Evolutionary conservation across 176 grass and related monocot genomes (phyloP).

Genomic region (Cymbopogon citratus): DNA sequence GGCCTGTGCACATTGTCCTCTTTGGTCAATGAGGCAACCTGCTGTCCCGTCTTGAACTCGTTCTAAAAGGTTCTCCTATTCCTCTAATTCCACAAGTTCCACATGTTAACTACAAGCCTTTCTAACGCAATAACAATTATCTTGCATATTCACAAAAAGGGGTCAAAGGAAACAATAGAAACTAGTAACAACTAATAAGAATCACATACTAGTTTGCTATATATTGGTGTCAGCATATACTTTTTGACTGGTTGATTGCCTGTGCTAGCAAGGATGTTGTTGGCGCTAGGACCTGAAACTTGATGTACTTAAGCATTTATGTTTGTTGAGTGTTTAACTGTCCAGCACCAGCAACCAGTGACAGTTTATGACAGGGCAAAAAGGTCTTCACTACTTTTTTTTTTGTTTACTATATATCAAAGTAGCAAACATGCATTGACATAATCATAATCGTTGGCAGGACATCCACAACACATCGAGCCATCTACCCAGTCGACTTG

Average conservation of each 20-base stretch:
- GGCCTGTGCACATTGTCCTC: too few relatives aligned
- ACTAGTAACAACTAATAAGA: slow-evolving; percentile 1
- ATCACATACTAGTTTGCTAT: background rate
- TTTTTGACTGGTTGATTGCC: background rate
- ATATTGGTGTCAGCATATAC: background rate
- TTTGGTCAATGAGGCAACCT: too few relatives aligned
- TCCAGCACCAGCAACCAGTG: background rate
- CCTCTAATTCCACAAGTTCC: too few relatives aligned
- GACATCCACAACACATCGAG: slow-evolving; percentile 26
- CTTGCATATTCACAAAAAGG: background rate
- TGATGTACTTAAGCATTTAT: background rate
- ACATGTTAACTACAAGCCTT: background rate
- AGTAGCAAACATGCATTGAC: slow-evolving; percentile 13
- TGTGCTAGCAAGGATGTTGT: background rate
- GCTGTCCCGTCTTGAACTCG: too few relatives aligned
- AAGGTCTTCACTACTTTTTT: background rate
- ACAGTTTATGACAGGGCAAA: background rate
- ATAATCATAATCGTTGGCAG: slow-evolving; percentile 33
- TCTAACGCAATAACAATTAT: background rate
- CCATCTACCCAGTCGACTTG: slow-evolving; percentile 13
- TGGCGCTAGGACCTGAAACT: background rate
- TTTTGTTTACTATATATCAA: slow-evolving; percentile 3
- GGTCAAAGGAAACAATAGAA: background rate
- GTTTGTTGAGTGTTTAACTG: background rate
- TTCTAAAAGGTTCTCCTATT: too few relatives aligned